Conservation (phyloP, 441 rosid genomes). For the Populus hybrid region DNA sequence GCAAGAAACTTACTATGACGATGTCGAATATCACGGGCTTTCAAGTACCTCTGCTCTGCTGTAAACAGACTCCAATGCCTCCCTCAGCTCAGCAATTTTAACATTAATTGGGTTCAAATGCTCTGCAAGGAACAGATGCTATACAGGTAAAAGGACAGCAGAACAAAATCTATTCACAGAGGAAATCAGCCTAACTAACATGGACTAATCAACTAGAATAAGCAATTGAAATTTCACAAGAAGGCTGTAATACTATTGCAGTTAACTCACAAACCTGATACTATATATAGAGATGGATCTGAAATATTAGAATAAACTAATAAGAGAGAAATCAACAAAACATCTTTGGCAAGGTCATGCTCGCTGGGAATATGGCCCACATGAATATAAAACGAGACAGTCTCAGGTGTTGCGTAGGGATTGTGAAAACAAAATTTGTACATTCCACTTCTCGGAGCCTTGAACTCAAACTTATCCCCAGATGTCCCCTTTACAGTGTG, state of each 20-base stretch:
- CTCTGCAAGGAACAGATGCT: slow-evolving; percentile 41
- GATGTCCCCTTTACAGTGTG: slow-evolving; percentile 71
- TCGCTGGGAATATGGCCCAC: slow-evolving; percentile 91
- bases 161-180: not conserved
- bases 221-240: slow-evolving; percentile 6
- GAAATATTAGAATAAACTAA: not conserved
- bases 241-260: not conserved
- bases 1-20: slow-evolving; percentile 59
- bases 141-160: slow-evolving; percentile 3
- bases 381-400: slow-evolving; percentile 88
- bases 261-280: not conserved
- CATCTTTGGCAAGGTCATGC: slow-evolving; percentile 85
- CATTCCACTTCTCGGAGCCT: slow-evolving; percentile 86
- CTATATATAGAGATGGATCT: not conserved
- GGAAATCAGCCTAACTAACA: not conserved
- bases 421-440: slow-evolving; percentile 93
- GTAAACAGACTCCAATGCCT: slow-evolving; percentile 90
- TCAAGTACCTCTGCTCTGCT: slow-evolving; percentile 87
- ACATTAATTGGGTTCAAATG: slow-evolving; percentile 94
- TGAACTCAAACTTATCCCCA: slow-evolving; percentile 84
- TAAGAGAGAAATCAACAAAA: slow-evolving; percentile 27
- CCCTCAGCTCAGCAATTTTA: slow-evolving; percentile 92
- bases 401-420: slow-evolving; percentile 80
- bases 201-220: slow-evolving; percentile 4
- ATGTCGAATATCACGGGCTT: slow-evolving; percentile 85